phyloP scores from a whole-genome alignment of 1,284 basidiomycete genomes.

The Mycena sp. region DNA sequence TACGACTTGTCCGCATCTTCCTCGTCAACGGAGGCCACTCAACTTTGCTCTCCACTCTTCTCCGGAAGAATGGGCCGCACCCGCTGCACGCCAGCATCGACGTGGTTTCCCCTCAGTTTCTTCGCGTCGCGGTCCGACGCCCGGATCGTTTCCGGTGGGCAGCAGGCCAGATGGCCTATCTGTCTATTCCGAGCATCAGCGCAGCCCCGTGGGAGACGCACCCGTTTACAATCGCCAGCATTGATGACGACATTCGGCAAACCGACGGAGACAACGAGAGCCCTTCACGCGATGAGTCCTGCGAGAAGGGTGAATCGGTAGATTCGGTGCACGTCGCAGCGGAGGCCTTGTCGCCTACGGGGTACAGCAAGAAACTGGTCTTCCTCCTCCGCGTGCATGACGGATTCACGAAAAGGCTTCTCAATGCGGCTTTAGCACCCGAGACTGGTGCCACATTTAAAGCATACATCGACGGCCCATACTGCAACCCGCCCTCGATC shows the following conservation, averaged over 20 bases:
- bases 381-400: constrained; percentile 58
- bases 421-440: constrained; percentile 38
- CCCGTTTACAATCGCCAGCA: constrained; percentile 64
- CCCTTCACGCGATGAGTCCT: constrained; percentile 14
- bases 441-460: constrained; percentile 40
- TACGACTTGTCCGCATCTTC: constrained; percentile 60
- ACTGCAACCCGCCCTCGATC: constrained; percentile 57
- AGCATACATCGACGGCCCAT: constrained; percentile 63
- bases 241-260: constrained; percentile 31
- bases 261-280: not conserved
- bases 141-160: constrained; percentile 58
- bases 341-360: not conserved
- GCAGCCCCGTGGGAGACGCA: constrained; percentile 57
- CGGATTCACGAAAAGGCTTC: constrained; percentile 59
- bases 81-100: constrained; percentile 53
- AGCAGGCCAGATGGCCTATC: constrained; percentile 66
- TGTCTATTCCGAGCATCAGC: constrained; percentile 58
- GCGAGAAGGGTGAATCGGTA: constrained; percentile 7
- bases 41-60: constrained; percentile 36
- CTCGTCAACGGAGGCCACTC: constrained; percentile 60
- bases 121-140: constrained; percentile 58
- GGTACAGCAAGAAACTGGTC: constrained; percentile 46
- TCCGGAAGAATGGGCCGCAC: constrained; percentile 33
- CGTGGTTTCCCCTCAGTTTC: constrained; percentile 57
- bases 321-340: constrained; percentile 6